Conservation (phyloP, 129 eudicot genomes). For the Pittosporum tobira region DNA sequence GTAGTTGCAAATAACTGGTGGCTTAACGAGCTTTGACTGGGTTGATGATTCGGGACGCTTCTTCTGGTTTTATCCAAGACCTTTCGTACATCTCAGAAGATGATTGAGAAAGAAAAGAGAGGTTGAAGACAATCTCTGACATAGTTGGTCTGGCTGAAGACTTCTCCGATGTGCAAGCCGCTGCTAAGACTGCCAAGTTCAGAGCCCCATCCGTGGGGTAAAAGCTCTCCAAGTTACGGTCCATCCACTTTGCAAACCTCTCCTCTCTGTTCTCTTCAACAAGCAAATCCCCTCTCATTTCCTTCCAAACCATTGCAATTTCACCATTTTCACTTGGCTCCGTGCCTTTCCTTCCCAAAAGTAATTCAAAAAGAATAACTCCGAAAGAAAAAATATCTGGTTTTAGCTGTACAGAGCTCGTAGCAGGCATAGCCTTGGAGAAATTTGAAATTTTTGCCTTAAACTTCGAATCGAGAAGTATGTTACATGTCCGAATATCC, state of each 20-base stretch:
- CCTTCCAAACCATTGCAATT: conserved; percentile 54
- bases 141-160: conserved; percentile 50
- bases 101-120: conserved; percentile 50
- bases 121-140: conserved; percentile 54
- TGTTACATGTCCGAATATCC: conserved; percentile 51
- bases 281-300: conserved; percentile 41
- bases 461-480: conserved; percentile 59
- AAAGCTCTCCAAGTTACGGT: conserved; percentile 36
- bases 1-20: no score
- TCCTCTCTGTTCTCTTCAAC: conserved; percentile 39
- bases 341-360: conserved; percentile 56
- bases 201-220: conserved; percentile 55
- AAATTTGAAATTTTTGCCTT: conserved; percentile 58
- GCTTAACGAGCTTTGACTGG: conserved; percentile 51
- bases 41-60: conserved; percentile 27
- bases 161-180: conserved; percentile 61
- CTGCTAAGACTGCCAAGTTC: conserved; percentile 46
- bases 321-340: conserved; percentile 49
- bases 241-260: conserved; percentile 54
- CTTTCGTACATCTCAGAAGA: conserved; percentile 33
- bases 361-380: conserved; percentile 50
- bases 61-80: conserved; percentile 48
- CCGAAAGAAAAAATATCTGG: conserved; percentile 49
- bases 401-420: conserved; percentile 41
- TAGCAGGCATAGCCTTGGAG: conserved; percentile 40